Evolutionary conservation across 441 rosid species (phyloP).

Genomic region (Erysimum pusillum): DNA sequence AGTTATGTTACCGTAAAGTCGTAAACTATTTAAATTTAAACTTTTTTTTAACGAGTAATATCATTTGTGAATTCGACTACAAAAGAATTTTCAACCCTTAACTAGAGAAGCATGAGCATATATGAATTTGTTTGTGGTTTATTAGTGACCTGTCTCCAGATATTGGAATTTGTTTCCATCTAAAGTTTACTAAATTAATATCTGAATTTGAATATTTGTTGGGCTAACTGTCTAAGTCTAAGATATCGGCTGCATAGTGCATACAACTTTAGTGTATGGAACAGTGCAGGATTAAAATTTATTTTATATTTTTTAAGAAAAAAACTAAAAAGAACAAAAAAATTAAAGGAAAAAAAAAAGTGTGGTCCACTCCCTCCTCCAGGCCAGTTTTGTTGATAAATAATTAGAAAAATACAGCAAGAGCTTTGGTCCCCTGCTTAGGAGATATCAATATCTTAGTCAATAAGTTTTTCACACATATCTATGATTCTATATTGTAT

Average conservation of each 20-base stretch:
- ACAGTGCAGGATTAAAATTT: constrained; percentile 30
- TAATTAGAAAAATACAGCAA: constrained; percentile 27
- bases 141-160: constrained; percentile 4
- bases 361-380: constrained; percentile 34
- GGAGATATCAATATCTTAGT: constrained; percentile 21
- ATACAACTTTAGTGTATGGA: constrained; percentile 29
- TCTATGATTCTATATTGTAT: constrained; percentile 3
- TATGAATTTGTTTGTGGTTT: no score
- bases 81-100: no score
- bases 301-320: no score
- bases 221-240: constrained; percentile 20
- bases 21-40: no score
- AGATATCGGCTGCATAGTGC: constrained; percentile 40
- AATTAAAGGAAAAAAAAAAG: no score
- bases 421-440: constrained; percentile 44
- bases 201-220: background rate
- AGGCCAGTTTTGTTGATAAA: constrained; percentile 24
- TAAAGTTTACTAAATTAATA: background rate
- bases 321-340: no score
- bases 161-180: constrained; percentile 28
- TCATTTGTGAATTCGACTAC: no score
- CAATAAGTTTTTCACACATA: background rate
- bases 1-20: no score
- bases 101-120: no score
- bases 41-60: no score